Conservation (phyloP, 331 rosid genomes). For the Pyrus hybrid region DNA sequence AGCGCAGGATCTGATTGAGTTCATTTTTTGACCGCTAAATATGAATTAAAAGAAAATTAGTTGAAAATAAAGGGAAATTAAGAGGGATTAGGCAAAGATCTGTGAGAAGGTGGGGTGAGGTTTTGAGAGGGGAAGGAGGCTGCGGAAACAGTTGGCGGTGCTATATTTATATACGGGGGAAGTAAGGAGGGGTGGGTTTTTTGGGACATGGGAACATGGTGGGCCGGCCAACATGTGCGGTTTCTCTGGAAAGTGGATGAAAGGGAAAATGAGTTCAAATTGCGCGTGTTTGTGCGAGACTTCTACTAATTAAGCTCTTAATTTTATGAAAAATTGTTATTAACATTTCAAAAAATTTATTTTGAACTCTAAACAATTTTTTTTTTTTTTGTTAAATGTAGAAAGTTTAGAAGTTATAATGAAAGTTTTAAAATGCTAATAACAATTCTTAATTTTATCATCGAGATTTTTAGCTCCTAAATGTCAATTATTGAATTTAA, state of each 20-base stretch:
- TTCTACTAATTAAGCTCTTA: no score
- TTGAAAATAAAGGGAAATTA: background rate
- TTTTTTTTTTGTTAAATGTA: no score
- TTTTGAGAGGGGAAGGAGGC: background rate
- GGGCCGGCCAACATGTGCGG: background rate
- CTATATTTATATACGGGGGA: constrained; percentile 17
- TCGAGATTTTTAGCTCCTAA: no score
- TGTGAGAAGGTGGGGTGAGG: background rate
- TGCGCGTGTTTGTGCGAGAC: background rate
- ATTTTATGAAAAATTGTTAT: no score
- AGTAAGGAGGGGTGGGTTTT: background rate
- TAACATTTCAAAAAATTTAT: rapidly evolving
- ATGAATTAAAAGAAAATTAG: background rate
- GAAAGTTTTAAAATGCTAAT: no score
- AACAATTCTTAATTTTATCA: no score
- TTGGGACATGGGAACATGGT: background rate
- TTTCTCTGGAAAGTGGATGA: constrained; percentile 19
- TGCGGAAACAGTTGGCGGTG: background rate
- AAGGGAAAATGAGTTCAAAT: background rate
- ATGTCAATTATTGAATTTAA: no score
- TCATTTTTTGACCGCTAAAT: constrained; percentile 19
- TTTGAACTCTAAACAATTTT: rapidly evolving
- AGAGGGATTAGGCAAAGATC: background rate
- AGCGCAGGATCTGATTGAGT: constrained; percentile 4
- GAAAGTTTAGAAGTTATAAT: rapidly evolving